Evolutionary conservation across 345 rosid genomes (phyloP), one percentile per base, ranked within the genome.

Genomic region (Citropsis articulata): DNA sequence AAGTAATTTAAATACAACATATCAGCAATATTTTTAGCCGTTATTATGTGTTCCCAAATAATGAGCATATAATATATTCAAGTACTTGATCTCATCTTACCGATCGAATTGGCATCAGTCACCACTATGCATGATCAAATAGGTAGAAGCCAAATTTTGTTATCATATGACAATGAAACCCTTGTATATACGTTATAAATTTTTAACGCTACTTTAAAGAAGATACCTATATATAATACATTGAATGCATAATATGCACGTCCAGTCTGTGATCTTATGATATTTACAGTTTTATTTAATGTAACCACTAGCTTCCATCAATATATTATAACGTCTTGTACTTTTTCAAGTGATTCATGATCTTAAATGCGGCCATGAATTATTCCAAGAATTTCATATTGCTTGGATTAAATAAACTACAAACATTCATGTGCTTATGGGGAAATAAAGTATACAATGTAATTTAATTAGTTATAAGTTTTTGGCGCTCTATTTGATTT

Each of bases 1-100:
- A 88, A 81, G 89, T 79, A 57, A 50, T 68, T 56, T 12, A 40
- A 24, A 45, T 16, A 24, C 36, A 7, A 18, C 21, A 31, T n/a
- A 10, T 24, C 27, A 24, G 12, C 68, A 55, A 68, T 30, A 14
- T 55, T 64, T 65, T 78, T 60, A 84, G 57, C 83, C 85, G 75
- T 82, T 45, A 31, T 19, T 18, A 21, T 62, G 42, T 22, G 48
- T 21, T 81, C 31, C 31, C 30, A 65, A 7, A 56, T 36, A 22
- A 55, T 35, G 64, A 24, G 21, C 76, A 36, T 59, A 24, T 36
- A 73, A 14, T 33, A 53, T 53, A 57, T 60, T 59, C 38, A 59
- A 60, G 30, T 0, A 60, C 56, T 36, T 7, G 56, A 36, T 16
- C n/a, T 25, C 8, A 16, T 50, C 73, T 70, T 3, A 19, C 38